phyloP scores from a whole-genome alignment of 305 asterid genomes.

The Fraxinus xanthoxyloides region DNA sequence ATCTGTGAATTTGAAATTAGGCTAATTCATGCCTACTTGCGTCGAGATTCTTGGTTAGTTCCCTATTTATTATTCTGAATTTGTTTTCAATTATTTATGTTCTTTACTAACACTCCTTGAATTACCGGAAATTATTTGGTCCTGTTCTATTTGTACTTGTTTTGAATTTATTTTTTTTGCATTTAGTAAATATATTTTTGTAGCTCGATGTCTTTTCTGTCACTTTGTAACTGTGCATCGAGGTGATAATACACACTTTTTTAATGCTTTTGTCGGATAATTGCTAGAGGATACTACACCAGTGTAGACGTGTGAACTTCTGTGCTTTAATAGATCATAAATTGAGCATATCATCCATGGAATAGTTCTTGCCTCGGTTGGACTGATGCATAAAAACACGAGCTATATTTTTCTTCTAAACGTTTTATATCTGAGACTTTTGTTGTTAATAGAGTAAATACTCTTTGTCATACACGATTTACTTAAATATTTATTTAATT shows the following conservation, averaged over 20 bases:
- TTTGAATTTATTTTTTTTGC: not conserved
- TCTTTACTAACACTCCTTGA: not conserved
- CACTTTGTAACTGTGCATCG: not conserved
- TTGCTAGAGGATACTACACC: not conserved
- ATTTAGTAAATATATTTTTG: not conserved
- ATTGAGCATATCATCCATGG: constrained; percentile 11
- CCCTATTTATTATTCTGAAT: not conserved
- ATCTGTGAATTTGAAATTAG: constrained; percentile 26
- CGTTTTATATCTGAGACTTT: constrained; percentile 12
- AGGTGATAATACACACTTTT: not conserved
- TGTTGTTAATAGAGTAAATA: constrained; percentile 2
- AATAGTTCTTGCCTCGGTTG: not conserved
- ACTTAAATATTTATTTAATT: not conserved
- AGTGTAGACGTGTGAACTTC: not conserved
- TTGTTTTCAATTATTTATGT: not conserved
- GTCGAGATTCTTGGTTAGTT: constrained; percentile 43
- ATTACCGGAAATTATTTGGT: not conserved
- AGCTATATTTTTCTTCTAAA: not conserved
- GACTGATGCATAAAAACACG: not conserved
- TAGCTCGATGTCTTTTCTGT: constrained; percentile 1
- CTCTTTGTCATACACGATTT: not conserved
- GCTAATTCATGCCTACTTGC: constrained; percentile 38
- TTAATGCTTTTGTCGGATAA: not conserved
- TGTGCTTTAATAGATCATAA: not conserved
- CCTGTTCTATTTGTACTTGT: not conserved